Conservation (phyloP, 805 yeast species). For the Candida pini region DNA sequence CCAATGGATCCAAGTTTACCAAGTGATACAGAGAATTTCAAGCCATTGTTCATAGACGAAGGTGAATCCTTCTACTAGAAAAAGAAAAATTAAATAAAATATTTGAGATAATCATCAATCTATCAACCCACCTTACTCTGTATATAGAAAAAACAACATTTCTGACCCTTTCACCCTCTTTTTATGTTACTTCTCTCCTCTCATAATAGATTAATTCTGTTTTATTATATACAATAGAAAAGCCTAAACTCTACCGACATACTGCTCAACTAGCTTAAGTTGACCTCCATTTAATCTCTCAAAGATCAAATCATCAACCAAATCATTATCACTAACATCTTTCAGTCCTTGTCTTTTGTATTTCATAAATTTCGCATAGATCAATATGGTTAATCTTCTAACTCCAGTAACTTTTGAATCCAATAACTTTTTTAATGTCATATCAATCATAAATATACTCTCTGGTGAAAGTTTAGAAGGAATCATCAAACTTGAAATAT, state of each 20-base stretch:
- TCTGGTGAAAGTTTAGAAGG: constrained; percentile 15
- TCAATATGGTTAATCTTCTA: constrained; percentile 33
- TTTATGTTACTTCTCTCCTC: no score
- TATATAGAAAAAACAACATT: no score
- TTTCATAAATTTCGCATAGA: constrained; percentile 30
- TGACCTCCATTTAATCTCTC: constrained; percentile 37
- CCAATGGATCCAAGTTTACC: constrained; percentile 65
- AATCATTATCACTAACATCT: constrained; percentile 15
- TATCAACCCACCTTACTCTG: no score
- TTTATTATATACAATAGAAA: no score
- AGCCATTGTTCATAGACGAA: constrained; percentile 30
- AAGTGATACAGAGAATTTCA: constrained; percentile 44
- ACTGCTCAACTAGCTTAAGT: constrained; percentile 41
- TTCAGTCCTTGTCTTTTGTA: constrained; percentile 8
- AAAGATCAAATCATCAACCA: constrained; percentile 28
- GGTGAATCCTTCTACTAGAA: constrained; percentile 32
- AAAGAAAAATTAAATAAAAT: no score
- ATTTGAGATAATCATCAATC: no score
- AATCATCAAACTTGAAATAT: constrained; percentile 4
- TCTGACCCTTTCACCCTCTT: no score
- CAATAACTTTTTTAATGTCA: constrained; percentile 24
- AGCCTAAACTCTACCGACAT: constrained; percentile 21
- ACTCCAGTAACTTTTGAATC: constrained; percentile 30
- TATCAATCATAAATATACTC: constrained; percentile 28
- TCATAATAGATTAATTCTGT: no score